A percentile compares a stretch with the other conserved stretches of the same genome.
Conservation (phyloP, 495 filamentous ascomycete species). For the Penicillium tannophilum region DNA sequence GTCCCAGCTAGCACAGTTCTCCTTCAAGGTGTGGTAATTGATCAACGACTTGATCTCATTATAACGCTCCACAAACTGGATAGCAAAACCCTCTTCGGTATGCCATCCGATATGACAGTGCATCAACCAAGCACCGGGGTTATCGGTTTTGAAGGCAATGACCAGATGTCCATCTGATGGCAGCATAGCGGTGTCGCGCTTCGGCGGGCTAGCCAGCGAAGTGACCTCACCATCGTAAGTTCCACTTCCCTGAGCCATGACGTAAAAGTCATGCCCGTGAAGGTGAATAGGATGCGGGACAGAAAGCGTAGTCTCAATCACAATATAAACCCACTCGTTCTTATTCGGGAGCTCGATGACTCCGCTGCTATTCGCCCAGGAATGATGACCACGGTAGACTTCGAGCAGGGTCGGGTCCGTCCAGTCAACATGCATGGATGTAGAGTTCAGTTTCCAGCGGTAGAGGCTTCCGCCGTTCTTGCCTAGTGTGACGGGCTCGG, state of each 20-base stretch:
- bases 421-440: constrained; percentile 23
- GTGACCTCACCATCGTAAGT: not conserved
- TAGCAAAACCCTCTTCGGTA: constrained; percentile 8
- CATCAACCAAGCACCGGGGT: constrained; percentile 11
- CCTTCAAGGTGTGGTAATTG: constrained; percentile 17
- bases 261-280: constrained; percentile 31
- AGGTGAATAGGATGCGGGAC: constrained; percentile 31
- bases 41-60: constrained; percentile 7
- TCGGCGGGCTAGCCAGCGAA: not conserved
- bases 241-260: constrained; percentile 10
- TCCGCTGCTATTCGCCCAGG: constrained; percentile 9
- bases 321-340: constrained; percentile 59
- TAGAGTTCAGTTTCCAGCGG: constrained; percentile 22
- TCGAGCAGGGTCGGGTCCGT: constrained; percentile 23
- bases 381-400: constrained; percentile 9
- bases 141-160: constrained; percentile 12
- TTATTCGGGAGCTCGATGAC: constrained; percentile 40
- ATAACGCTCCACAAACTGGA: constrained; percentile 16
- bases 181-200: constrained; percentile 14
- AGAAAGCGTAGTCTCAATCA: constrained; percentile 32
- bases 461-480: constrained; percentile 17
- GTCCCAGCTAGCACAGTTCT: constrained; percentile 14
- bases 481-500: constrained; percentile 13
- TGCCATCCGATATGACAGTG: constrained; percentile 20
- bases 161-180: constrained; percentile 8